Percentiles rank a stretch among this genome's conserved stretches.
Conservation (phyloP, 164 flowering plant genomes). For the Dillenia suffruticosa region DNA sequence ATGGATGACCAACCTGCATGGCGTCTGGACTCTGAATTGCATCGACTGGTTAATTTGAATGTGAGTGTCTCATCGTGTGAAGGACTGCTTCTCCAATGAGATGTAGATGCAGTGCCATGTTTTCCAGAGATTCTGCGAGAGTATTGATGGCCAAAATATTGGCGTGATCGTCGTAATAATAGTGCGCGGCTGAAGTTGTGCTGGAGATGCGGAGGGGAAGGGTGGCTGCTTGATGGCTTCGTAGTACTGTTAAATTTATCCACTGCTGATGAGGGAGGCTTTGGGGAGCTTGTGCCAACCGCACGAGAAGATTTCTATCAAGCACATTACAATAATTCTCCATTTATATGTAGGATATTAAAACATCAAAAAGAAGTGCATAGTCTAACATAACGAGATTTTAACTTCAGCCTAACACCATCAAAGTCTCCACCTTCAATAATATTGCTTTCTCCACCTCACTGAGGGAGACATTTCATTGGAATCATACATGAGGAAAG, state of each 20-base stretch:
- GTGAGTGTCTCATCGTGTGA: constrained; percentile 23
- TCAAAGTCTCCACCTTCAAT: no score
- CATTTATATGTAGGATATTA: neutral
- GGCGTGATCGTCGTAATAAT: constrained; percentile 32
- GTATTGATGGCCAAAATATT: constrained; percentile 34
- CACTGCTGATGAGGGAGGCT: constrained; percentile 12
- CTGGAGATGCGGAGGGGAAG: constrained; percentile 14
- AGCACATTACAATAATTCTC: neutral
- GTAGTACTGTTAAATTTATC: constrained; percentile 14
- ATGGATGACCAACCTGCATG: constrained; percentile 19
- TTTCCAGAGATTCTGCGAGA: constrained; percentile 23
- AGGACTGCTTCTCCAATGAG: constrained; percentile 22
- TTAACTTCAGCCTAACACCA: no score
- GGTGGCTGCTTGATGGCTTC: constrained; percentile 13
- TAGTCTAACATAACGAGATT: no score
- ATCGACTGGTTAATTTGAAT: constrained; percentile 20
- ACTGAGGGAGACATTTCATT: no score
- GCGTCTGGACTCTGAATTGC: constrained; percentile 18
- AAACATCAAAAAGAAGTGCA: neutral
- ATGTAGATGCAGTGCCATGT: constrained; percentile 19
- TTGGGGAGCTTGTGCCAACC: constrained; percentile 10
- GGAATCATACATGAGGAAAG: no score
- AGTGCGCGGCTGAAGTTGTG: constrained; percentile 29
- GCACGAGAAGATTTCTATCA: constrained; percentile 21
- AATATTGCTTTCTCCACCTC: no score